Conservation (phyloP, 2,329 filamentous ascomycete species). For the Arthrinium phaeospermum region DNA sequence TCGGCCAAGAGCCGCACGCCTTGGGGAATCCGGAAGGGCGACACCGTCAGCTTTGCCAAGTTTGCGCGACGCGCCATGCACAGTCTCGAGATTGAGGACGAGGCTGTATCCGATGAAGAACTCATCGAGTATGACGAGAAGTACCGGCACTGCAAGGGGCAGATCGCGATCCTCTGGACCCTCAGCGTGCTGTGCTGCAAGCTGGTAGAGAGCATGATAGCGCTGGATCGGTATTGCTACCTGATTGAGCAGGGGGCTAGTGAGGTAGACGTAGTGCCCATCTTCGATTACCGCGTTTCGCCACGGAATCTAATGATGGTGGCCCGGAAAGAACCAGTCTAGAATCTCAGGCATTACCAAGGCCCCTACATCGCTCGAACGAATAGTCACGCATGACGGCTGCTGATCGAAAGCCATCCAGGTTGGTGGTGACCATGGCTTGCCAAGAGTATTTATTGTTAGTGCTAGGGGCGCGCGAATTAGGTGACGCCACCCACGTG, state of each 20-base stretch:
- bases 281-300: conserved; percentile 36
- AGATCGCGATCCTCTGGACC: conserved; percentile 41
- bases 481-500: not conserved
- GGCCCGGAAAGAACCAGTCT: conserved; percentile 29
- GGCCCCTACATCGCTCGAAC: not conserved
- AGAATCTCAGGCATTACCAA: no score
- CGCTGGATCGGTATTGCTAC: conserved; percentile 40
- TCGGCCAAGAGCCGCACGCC: conserved; percentile 26
- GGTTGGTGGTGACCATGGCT: no score
- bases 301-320: conserved; percentile 35
- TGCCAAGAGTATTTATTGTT: not conserved
- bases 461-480: not conserved
- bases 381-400: not conserved
- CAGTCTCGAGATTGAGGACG: conserved; percentile 29
- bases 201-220: conserved; percentile 39
- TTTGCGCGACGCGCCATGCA: conserved; percentile 36
- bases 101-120: conserved; percentile 28
- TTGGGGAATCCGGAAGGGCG: conserved; percentile 41
- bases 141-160: conserved; percentile 32
- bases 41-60: conserved; percentile 32
- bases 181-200: conserved; percentile 41
- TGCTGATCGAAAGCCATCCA: no score
- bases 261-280: conserved; percentile 32
- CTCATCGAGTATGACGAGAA: conserved; percentile 33
- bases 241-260: conserved; percentile 32